Evolutionary conservation across 2,329 filamentous ascomycete species (phyloP).

Genomic region (Didymella pinodella): DNA sequence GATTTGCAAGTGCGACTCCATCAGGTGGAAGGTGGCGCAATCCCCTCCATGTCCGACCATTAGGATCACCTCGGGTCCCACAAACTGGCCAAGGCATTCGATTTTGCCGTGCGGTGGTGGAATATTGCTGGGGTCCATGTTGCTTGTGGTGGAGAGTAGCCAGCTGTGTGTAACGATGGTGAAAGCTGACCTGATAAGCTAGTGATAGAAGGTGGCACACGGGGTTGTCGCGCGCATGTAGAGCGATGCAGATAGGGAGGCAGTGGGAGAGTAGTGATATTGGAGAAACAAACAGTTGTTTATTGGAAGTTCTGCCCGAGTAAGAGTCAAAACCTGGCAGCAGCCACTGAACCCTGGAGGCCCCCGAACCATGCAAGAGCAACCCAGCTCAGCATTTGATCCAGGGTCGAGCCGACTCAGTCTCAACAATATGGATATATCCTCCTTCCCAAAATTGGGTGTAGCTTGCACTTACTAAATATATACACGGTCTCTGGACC

Average conservation of each 20-base stretch:
- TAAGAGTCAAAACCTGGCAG: background rate
- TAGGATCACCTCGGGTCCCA: conserved; percentile 2
- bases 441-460: background rate
- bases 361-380: background rate
- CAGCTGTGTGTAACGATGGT: conserved; percentile 8
- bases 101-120: background rate
- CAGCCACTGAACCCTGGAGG: background rate
- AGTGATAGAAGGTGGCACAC: background rate
- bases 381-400: background rate
- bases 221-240: background rate
- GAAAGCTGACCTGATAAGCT: background rate
- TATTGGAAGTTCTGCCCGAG: background rate
- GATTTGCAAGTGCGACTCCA: conserved; percentile 17
- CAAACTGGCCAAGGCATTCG: conserved; percentile 7
- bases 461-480: background rate
- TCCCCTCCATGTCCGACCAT: conserved; percentile 19
- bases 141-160: background rate
- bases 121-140: background rate
- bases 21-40: conserved; percentile 16
- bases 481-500: background rate
- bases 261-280: background rate
- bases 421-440: background rate
- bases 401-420: background rate
- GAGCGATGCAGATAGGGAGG: background rate
- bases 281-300: background rate